These are phyloP conservation scores for Pseudoscleropodium purum DNA, from an alignment of 225 moss, liverwort and hornwort genomes.

Conservation along the genomic window DNA sequence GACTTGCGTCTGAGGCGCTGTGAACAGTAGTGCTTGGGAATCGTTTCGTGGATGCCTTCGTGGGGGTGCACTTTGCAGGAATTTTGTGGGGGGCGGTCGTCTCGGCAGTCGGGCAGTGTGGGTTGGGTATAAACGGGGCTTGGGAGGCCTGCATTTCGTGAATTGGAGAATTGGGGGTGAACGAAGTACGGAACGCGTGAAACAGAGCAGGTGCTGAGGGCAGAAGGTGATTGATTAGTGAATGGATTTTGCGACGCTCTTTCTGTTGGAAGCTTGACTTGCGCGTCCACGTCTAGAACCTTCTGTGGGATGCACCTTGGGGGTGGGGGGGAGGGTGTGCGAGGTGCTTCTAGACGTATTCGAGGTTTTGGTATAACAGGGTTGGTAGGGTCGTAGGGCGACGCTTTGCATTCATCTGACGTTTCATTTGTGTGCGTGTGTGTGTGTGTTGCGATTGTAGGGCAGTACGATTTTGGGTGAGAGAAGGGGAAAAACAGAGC, in stretches of 20 bases:
- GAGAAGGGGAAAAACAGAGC: neutral
- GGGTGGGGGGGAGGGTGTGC: neutral
- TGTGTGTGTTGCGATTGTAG: neutral
- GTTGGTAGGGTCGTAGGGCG: neutral
- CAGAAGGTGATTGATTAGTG: neutral
- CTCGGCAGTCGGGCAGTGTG: neutral
- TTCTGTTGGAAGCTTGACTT: neutral
- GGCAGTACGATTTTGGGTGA: neutral
- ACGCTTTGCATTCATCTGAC: neutral
- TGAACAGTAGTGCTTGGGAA: neutral
- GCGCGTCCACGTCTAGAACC: neutral
- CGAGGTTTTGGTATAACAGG: neutral
- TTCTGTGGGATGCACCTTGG: neutral
- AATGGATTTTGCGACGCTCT: neutral
- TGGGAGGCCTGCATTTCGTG: neutral
- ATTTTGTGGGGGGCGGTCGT: neutral
- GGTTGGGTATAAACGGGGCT: neutral
- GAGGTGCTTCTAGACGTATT: neutral
- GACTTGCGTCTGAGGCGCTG: neutral
- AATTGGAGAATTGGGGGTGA: neutral
- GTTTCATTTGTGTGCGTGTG: neutral
- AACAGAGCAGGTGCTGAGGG: neutral
- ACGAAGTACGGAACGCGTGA: neutral
- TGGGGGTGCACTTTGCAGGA: neutral
- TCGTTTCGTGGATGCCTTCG: neutral